phyloP scores from a whole-genome alignment of 2,329 filamentous ascomycete genomes.

The Aspergillus jensenii region DNA sequence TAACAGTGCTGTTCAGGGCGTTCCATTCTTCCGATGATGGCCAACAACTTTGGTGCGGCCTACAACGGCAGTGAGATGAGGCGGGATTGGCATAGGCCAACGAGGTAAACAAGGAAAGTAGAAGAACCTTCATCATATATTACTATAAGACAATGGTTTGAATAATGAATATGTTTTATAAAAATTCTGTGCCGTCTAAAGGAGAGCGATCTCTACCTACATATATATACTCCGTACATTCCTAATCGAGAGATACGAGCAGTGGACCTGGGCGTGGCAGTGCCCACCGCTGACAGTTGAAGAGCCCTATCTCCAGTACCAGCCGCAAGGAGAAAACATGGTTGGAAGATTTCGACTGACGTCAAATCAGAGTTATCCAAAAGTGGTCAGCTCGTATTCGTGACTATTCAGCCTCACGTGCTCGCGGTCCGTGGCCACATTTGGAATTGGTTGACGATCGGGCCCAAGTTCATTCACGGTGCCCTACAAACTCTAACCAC shows the following conservation, averaged over 20 bases:
- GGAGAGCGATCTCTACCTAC: too few species aligned
- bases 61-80: conserved; percentile 22
- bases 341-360: background rate
- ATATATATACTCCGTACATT: background rate
- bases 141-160: background rate
- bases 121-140: conserved; percentile 1
- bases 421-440: background rate
- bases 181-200: too few species aligned
- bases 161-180: background rate
- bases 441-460: background rate
- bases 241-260: background rate
- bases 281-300: background rate
- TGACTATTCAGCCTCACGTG: background rate
- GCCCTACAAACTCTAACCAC: background rate
- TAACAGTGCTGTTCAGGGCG: conserved; percentile 36
- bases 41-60: conserved; percentile 38
- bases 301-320: background rate
- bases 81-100: background rate
- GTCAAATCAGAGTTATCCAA: background rate
- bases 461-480: too few species aligned
- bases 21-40: conserved; percentile 37
- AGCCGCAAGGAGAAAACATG: background rate
- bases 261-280: background rate
- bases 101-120: background rate
- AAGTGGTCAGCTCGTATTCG: background rate